These are phyloP conservation scores for Protea cynaroides DNA, from an alignment of 164 flowering plant species.

Conservation along the genomic window DNA sequence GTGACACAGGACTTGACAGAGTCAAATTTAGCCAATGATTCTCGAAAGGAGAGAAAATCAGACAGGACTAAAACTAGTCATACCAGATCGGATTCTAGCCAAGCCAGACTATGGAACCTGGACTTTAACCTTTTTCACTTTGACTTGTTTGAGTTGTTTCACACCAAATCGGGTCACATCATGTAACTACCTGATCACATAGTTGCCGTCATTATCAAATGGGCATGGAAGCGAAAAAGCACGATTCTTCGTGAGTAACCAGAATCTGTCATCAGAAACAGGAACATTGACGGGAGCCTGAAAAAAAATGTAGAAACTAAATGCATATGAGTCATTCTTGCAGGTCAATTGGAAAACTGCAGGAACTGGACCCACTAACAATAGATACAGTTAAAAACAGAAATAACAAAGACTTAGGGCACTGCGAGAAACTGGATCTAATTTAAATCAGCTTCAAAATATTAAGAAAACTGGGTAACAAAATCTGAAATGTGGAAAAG, in stretches of 20 bases:
- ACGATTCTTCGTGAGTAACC: slow-evolving; percentile 66
- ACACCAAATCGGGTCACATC: neutral
- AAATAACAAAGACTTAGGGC: too few species aligned
- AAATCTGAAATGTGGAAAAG: too few species aligned
- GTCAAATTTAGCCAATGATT: neutral
- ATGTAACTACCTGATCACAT: slow-evolving; percentile 72
- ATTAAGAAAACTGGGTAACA: too few species aligned
- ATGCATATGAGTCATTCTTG: neutral
- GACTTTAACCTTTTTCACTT: neutral
- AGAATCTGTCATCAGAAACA: slow-evolving; percentile 87
- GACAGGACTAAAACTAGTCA: neutral
- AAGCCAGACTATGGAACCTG: neutral
- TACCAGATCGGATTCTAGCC: neutral
- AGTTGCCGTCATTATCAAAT: slow-evolving; percentile 83
- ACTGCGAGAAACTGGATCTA: too few species aligned
- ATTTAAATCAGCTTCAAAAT: too few species aligned
- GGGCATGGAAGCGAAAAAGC: slow-evolving; percentile 82
- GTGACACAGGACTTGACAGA: too few species aligned
- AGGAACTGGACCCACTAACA: neutral
- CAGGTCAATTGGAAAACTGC: neutral
- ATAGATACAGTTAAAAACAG: too few species aligned
- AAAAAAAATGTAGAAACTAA: slow-evolving; percentile 12
- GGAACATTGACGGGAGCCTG: slow-evolving; percentile 83
- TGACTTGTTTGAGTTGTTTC: neutral
- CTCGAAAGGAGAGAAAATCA: neutral